These are phyloP conservation scores for Immersiporthe knoxdaviesiana DNA, from an alignment of 2,329 filamentous ascomycete genomes.

Conservation along the genomic window DNA sequence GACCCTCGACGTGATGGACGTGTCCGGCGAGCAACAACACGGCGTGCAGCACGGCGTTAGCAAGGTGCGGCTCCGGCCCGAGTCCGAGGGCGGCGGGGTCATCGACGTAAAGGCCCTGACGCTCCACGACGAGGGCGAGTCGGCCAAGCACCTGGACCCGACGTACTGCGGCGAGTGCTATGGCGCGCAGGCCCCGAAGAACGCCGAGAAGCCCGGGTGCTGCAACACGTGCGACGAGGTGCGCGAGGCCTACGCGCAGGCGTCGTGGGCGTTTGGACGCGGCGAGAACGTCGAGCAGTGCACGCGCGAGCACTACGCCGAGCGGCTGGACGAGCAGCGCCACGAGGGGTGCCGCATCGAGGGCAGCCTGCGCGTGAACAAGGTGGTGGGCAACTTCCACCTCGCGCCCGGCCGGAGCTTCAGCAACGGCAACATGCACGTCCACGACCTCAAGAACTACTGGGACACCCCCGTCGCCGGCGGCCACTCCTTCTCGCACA, in stretches of 20 bases:
- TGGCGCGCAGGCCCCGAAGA: slow-evolving; percentile 74
- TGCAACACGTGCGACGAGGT: slow-evolving; percentile 98
- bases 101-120: slow-evolving; percentile 72
- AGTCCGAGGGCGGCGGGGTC: slow-evolving; percentile 72
- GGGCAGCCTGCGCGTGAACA: slow-evolving; percentile 91
- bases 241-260: slow-evolving; percentile 85
- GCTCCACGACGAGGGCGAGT: slow-evolving; percentile 71
- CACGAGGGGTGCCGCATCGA: slow-evolving; percentile 94
- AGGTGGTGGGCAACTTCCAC: slow-evolving; percentile 98
- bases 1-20: slow-evolving; percentile 98
- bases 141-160: slow-evolving; percentile 80
- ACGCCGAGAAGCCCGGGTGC: slow-evolving; percentile 80
- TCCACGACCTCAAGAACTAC: slow-evolving; percentile 97
- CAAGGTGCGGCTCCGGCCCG: slow-evolving; percentile 80
- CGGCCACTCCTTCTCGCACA: slow-evolving; percentile 86
- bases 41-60: slow-evolving; percentile 90
- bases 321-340: slow-evolving; percentile 84
- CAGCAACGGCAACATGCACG: slow-evolving; percentile 95
- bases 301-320: slow-evolving; percentile 88
- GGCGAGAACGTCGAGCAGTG: slow-evolving; percentile 96
- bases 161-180: slow-evolving; percentile 94
- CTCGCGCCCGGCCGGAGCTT: slow-evolving; percentile 95
- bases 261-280: slow-evolving; percentile 91
- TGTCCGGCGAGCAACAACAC: slow-evolving; percentile 94
- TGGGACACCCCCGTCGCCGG: slow-evolving; percentile 71